phyloP scores from a whole-genome alignment of 495 filamentous ascomycete species.

The Copromyces sp. region DNA sequence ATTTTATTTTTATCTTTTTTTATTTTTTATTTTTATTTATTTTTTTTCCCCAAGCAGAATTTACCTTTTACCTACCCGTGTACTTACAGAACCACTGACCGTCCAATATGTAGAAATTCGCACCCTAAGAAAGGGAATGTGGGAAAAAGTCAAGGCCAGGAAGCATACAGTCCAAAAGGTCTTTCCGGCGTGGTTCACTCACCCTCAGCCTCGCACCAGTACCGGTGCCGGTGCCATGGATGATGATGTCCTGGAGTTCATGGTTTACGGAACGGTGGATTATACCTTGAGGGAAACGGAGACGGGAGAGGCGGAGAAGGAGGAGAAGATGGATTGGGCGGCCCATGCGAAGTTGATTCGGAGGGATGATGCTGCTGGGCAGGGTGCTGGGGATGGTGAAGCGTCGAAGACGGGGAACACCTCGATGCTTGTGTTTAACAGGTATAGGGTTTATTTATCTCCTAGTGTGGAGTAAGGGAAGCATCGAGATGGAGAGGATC shows the following conservation, averaged over 20 bases:
- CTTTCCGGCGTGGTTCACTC: constrained; percentile 20
- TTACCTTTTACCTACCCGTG: too few relatives aligned
- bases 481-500: background rate
- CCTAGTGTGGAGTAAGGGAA: background rate
- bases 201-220: too few relatives aligned
- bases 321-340: constrained; percentile 10
- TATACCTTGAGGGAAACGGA: constrained; percentile 12
- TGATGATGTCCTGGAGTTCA: constrained; percentile 18
- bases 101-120: constrained; percentile 12
- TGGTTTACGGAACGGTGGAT: constrained; percentile 23
- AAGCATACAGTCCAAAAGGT: constrained; percentile 22
- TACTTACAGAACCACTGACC: too few relatives aligned
- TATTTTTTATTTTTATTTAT: too few relatives aligned
- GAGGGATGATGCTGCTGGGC: background rate
- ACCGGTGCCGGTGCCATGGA: background rate
- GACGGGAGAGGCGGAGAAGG: background rate
- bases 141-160: constrained; percentile 18
- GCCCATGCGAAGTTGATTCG: constrained; percentile 10
- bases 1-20: too few relatives aligned
- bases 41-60: too few relatives aligned
- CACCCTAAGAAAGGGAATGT: constrained; percentile 15
- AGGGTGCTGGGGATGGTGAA: background rate
- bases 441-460: background rate
- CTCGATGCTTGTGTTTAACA: background rate
- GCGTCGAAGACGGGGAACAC: background rate